Evolutionary conservation across 2,329 filamentous ascomycete species (phyloP).

Genomic region (Sclerotinia sclerotiorum): DNA sequence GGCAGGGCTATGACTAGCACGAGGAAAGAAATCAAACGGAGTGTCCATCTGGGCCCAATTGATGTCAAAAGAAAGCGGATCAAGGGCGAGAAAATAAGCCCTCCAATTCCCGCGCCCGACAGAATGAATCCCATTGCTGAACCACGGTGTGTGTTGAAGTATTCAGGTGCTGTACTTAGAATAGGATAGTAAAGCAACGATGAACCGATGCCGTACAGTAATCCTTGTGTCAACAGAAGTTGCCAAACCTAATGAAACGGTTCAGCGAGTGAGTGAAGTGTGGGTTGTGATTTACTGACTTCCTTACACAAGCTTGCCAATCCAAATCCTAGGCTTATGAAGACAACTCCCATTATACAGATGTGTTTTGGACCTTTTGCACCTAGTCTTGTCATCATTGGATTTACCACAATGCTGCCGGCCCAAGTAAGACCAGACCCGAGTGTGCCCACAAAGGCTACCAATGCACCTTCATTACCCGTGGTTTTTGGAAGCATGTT

Average conservation of each 20-base stretch:
- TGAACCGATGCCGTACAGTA: slow-evolving; percentile 48
- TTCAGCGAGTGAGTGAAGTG: neutral
- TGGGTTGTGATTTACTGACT: slow-evolving; percentile 25
- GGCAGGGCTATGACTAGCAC: slow-evolving; percentile 44
- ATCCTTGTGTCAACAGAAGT: slow-evolving; percentile 49
- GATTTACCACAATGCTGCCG: slow-evolving; percentile 51
- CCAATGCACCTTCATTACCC: slow-evolving; percentile 44
- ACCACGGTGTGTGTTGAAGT: slow-evolving; percentile 49
- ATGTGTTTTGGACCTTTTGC: slow-evolving; percentile 42
- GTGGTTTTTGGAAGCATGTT: slow-evolving; percentile 43
- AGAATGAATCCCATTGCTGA: slow-evolving; percentile 49
- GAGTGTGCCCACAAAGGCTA: slow-evolving; percentile 51
- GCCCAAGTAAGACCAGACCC: slow-evolving; percentile 51
- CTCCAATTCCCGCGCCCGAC: slow-evolving; percentile 46
- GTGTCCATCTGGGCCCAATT: slow-evolving; percentile 48
- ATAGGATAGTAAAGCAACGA: slow-evolving; percentile 46
- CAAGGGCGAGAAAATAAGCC: slow-evolving; percentile 45
- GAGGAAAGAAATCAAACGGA: slow-evolving; percentile 44
- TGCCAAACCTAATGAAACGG: slow-evolving; percentile 43
- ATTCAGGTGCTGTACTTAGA: slow-evolving; percentile 49
- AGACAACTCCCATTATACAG: slow-evolving; percentile 45
- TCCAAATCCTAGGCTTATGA: slow-evolving; percentile 47
- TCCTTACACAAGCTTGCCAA: slow-evolving; percentile 43
- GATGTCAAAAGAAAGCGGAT: slow-evolving; percentile 45
- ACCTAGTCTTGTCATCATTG: slow-evolving; percentile 47